A percentile compares a stretch with the other conserved stretches of the same genome.
Conservation (phyloP, 2,329 filamentous ascomycete genomes). For the Emmonsiellopsis sp. region DNA sequence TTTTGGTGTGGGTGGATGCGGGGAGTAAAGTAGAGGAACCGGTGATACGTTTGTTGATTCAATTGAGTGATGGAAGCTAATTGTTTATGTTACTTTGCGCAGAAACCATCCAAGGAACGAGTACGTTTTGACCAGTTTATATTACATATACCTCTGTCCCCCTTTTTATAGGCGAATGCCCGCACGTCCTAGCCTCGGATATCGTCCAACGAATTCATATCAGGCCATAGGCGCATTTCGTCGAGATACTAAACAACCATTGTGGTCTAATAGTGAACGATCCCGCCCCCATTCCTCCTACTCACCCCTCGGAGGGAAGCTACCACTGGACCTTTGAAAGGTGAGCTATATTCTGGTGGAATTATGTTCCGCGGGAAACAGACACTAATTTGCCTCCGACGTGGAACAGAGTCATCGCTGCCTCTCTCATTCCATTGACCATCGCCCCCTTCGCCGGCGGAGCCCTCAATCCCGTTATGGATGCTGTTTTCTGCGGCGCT, state of each 20-base stretch:
- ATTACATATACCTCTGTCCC: no score
- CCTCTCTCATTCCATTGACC: conserved; percentile 74
- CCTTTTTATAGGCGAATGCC: background rate
- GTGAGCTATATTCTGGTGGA: conserved; percentile 26
- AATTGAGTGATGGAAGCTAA: conserved; percentile 33
- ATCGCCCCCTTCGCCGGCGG: conserved; percentile 87
- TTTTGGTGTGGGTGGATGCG: background rate
- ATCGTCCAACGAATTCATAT: background rate
- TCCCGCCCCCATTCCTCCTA: conserved; percentile 61
- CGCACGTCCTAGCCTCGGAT: background rate
- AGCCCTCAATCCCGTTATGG: conserved; percentile 78
- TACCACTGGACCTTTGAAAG: conserved; percentile 98
- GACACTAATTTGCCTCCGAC: conserved; percentile 1
- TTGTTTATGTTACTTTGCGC: conserved; percentile 15
- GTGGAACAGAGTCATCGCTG: conserved; percentile 57
- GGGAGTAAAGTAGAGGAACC: background rate
- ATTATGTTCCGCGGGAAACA: background rate
- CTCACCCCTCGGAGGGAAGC: conserved; percentile 74
- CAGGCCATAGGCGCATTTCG: no score
- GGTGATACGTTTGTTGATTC: background rate
- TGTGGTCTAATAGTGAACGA: conserved; percentile 63
- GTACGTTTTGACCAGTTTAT: conserved; percentile 41
- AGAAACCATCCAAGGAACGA: conserved; percentile 68
- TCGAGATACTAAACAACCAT: background rate
- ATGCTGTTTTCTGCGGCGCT: conserved; percentile 74